Conservation (phyloP, 2,329 filamentous ascomycete species). For the Biscogniauxia mediterranea region DNA sequence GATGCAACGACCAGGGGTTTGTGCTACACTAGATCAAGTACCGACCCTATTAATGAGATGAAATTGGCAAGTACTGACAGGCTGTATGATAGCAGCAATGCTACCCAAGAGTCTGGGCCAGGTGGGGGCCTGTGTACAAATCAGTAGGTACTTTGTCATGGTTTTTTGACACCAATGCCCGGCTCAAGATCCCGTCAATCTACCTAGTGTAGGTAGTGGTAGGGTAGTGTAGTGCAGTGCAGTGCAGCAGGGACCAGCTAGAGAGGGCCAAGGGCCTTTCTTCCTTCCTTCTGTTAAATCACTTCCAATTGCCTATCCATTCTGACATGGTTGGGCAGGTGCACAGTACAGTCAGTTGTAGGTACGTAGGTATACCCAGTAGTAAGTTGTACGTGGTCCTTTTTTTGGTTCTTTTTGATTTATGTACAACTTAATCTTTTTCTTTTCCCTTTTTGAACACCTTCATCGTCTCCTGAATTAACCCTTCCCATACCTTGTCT, state of each 20-base stretch:
- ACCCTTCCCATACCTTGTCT: not conserved
- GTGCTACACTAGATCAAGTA: not conserved
- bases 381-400: not conserved
- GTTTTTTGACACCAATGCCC: not conserved
- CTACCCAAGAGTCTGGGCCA: not conserved
- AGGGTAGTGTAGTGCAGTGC: not conserved
- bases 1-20: not conserved
- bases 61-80: not conserved
- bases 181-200: not conserved
- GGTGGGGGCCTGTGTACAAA: not conserved
- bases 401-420: not conserved
- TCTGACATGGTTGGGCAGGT: not conserved
- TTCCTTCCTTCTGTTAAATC: not conserved
- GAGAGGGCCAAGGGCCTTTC: not conserved
- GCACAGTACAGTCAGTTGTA: not conserved
- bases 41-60: not conserved
- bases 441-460: too few species aligned
- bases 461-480: too few species aligned
- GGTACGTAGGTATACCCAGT: not conserved
- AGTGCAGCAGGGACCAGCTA: not conserved
- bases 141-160: not conserved
- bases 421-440: not conserved
- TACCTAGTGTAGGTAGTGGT: not conserved
- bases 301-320: not conserved
- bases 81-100: not conserved